Evolutionary conservation across 352 stramenopile species (phyloP), one percentile per base, ranked within the genome.

Genomic region (Vaucheria bursata): DNA sequence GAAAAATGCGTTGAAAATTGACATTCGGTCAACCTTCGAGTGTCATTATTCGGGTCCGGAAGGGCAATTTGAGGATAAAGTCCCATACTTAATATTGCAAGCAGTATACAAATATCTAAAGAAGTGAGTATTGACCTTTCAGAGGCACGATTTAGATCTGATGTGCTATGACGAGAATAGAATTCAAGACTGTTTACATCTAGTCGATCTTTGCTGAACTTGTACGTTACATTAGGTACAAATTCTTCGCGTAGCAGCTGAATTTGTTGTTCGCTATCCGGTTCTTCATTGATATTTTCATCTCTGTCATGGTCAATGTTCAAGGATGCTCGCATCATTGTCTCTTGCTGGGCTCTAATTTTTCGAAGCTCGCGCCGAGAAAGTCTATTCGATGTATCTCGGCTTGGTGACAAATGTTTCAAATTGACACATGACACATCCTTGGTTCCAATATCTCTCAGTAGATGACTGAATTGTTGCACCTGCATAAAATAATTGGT

Each of bases 41-140:
- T 72, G 12, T 59, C 68, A 37, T 75, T 81, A 1, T 59, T 72
- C 0, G 65, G 70, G 71, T 81, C 76, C 3, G 76, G 53, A 0
- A 81, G 67, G 6, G 76, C 76, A 37, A 81, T 73, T 4, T 81
- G 31, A 1, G 76, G 76, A 72, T 81, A 81, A 36, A 81, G 70
- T n/a, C 76, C 76, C n/a, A n/a, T n/a, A n/a, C n/a, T n/a, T n/a
- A n/a, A n/a, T n/a, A n/a, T n/a, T n/a, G n/a, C n/a, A n/a, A n/a
- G n/a, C n/a, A n/a, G n/a, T n/a, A n/a, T n/a, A n/a, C n/a, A n/a
- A n/a, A n/a, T n/a, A n/a, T n/a, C n/a, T n/a, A n/a, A n/a, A n/a
- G n/a, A n/a, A n/a, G n/a, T n/a, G n/a, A n/a, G n/a, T n/a, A n/a
- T n/a, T n/a, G n/a, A n/a, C n/a, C n/a, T n/a, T n/a, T n/a, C n/a